These are phyloP conservation scores for Aaosphaeria arxii DNA, from an alignment of 2,329 filamentous ascomycete species.

Conservation along the genomic window DNA sequence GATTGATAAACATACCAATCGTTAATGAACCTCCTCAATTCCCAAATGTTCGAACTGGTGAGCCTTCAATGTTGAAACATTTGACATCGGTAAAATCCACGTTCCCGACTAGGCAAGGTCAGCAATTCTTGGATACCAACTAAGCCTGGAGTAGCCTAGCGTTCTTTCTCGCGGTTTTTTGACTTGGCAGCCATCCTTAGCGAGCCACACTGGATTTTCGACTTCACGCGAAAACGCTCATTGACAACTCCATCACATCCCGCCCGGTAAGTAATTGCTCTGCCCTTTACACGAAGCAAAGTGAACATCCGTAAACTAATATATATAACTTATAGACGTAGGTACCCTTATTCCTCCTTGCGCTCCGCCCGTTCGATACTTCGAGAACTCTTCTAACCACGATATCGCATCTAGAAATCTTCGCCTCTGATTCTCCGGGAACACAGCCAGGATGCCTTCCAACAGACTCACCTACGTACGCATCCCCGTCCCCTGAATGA, in stretches of 20 bases:
- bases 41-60: no score
- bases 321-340: conserved; percentile 12
- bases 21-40: no score
- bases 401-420: conserved; percentile 13
- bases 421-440: conserved; percentile 32
- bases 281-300: no score
- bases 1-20: no score
- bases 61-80: no score
- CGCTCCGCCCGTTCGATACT: not conserved
- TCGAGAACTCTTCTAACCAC: conserved; percentile 22
- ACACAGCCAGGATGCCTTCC: conserved; percentile 50
- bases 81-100: no score
- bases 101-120: no score
- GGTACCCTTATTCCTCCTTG: conserved; percentile 15
- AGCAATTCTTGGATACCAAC: no score
- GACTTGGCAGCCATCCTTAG: not conserved
- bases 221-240: not conserved
- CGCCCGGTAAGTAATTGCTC: conserved; percentile 25
- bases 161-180: no score
- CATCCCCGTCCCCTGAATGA: not conserved
- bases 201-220: not conserved
- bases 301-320: no score
- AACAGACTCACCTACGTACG: conserved; percentile 56
- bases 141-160: no score
- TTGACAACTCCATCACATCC: conserved; percentile 18